Base-by-base conservation (phyloP, 1,284 basidiomycete species). In the Phlebopus sp. region DNA sequence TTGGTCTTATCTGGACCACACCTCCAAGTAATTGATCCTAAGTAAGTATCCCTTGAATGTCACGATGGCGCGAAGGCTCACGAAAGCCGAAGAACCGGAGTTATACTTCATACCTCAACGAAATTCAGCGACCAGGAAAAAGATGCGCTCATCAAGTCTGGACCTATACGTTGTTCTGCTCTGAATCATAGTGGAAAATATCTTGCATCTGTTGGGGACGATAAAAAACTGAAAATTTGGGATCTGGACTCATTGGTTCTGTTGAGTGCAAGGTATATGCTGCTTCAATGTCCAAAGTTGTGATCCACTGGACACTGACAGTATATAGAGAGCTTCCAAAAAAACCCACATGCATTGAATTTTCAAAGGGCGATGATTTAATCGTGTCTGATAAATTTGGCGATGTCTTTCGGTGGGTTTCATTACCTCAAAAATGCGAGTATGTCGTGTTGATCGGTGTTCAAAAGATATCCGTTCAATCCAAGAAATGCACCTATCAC, bases 331-430 rank as follows among this genome's bases (percentile, higher is more conserved):
- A 87, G 58, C 73, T 92, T 2, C 82, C 86, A 0, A 92, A 93
- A 66, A 82, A 84, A 53, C 79, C 89, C 0, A 90, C 88, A 0
- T 73, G 71, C 2, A 63, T 92, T 32, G 59, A 62, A 1, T 81
- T 92, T 57, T 82, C 80, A 0, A 68, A 61, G 13, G 74, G 82
- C 44, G 73, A 73, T 0, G 72, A 82, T 13, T 82, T 88, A 55
- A 69, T 89, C 13, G 81, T 82, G 13, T 78, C 83, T n/a, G 91
- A 93, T 68, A 92, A 92, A 63, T 92, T 92, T 55, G 90, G 91
- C 0, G 91, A 93, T 58, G 76, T 92, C 14, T 91, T 90, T 69
- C 81, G 81, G 87, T 84, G 47, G 42, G 69, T 52, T 19, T 40
- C n/a, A 0, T 41, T 15, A 39, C 27, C 37, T 11, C 19, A 23